Conservation (phyloP, 179 eudicot genomes). For the Camellia oleifera region DNA sequence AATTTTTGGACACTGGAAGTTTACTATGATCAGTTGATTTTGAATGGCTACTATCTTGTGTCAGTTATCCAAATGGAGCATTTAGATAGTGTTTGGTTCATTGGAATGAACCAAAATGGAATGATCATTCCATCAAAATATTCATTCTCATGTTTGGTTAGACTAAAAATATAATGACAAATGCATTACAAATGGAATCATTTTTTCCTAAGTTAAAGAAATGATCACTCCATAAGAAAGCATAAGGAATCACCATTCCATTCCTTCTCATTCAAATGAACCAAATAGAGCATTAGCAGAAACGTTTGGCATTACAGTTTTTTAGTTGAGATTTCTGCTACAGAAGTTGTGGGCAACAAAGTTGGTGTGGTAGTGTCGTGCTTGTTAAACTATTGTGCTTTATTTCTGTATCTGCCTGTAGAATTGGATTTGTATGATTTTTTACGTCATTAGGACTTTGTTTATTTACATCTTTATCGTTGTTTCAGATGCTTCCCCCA, state of each 20-base stretch:
- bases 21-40: background rate
- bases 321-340: background rate
- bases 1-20: background rate
- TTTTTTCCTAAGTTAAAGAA: too few relatives aligned
- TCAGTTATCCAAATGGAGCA: too few relatives aligned
- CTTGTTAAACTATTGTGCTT: background rate
- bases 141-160: too few relatives aligned
- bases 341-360: background rate
- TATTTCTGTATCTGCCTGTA: background rate
- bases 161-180: too few relatives aligned
- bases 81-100: too few relatives aligned
- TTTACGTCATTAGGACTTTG: background rate
- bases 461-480: slow-evolving; percentile 19
- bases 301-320: background rate
- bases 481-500: slow-evolving; percentile 81
- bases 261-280: too few relatives aligned
- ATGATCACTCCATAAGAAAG: too few relatives aligned
- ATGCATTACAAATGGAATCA: too few relatives aligned
- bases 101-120: too few relatives aligned
- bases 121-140: too few relatives aligned
- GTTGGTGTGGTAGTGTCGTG: background rate
- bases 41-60: background rate
- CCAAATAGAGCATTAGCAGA: background rate
- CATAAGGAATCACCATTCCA: too few relatives aligned
- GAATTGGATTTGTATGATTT: background rate